These are phyloP conservation scores for Flaveria sonorensis DNA, from an alignment of 129 eudicot species.

Conservation along the genomic window DNA sequence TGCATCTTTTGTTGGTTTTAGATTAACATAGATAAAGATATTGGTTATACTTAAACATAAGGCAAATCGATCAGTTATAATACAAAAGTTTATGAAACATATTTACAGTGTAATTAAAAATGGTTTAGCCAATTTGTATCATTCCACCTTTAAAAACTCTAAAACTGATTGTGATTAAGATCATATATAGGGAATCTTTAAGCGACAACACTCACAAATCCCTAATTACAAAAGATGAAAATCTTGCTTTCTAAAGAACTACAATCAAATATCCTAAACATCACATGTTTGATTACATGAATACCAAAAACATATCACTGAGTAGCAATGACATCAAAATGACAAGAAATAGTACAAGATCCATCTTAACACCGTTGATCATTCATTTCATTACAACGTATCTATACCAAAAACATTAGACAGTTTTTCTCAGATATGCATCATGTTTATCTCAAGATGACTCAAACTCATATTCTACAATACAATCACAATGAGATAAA, in stretches of 20 bases:
- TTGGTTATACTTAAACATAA: background rate
- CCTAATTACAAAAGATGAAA: background rate
- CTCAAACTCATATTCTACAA: no score
- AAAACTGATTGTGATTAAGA: background rate
- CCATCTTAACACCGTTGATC: no score
- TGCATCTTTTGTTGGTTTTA: no score
- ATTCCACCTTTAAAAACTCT: background rate
- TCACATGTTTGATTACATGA: no score
- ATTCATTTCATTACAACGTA: no score
- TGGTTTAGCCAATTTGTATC: background rate
- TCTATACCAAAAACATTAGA: no score
- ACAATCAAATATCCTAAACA: background rate
- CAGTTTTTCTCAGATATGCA: no score
- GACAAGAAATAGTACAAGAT: no score
- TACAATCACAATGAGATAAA: no score
- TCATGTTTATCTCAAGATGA: no score
- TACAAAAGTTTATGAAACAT: background rate
- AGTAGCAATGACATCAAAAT: no score
- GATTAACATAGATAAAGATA: background rate
- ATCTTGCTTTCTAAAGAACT: background rate
- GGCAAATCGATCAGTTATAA: background rate
- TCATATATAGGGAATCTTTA: background rate
- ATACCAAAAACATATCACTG: no score
- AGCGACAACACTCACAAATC: background rate
- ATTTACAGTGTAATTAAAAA: background rate